A percentile compares a stretch with the other conserved stretches of the same genome.
Evolutionary conservation across 208 protist genomes (phyloP).

Genomic region (Strigomonas galati): DNA sequence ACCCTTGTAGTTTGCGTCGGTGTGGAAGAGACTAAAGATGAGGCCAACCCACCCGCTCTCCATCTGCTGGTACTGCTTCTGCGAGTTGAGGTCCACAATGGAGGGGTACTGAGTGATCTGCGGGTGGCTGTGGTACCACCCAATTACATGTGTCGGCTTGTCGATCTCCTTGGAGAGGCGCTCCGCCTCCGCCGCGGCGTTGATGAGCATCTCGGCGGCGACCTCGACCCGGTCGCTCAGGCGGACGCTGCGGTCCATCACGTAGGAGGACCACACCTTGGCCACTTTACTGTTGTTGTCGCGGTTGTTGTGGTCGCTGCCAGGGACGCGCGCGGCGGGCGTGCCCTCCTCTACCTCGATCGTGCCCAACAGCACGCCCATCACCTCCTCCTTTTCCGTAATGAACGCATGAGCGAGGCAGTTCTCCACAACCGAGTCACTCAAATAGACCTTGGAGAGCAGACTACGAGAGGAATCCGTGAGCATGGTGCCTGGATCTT

Average conservation of each 20-base stretch:
- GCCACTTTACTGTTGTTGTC: conserved; percentile 31
- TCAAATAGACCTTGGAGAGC: conserved; percentile 47
- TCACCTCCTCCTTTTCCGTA: conserved; percentile 80
- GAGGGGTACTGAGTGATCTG: conserved; percentile 72
- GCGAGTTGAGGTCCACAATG: conserved; percentile 66
- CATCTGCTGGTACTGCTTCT: conserved; percentile 71
- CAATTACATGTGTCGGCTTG: conserved; percentile 48
- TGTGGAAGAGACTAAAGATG: conserved; percentile 85
- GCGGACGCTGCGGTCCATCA: conserved; percentile 64
- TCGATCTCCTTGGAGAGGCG: conserved; percentile 25
- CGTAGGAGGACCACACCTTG: conserved; percentile 46
- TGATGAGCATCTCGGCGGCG: conserved; percentile 41
- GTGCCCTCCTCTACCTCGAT: conserved; percentile 19
- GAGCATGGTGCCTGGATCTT: background rate
- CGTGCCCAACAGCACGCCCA: conserved; percentile 69
- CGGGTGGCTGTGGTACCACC: conserved; percentile 90
- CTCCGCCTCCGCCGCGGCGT: conserved; percentile 61
- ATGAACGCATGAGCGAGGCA: conserved; percentile 71
- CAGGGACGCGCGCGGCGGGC: conserved; percentile 4
- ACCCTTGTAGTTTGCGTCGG: conserved; percentile 23
- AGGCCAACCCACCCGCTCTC: conserved; percentile 80
- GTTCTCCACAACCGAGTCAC: conserved; percentile 51
- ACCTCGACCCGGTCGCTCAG: conserved; percentile 78
- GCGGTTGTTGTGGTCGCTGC: background rate
- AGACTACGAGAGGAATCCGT: background rate